These are phyloP conservation scores for Iodosphaeria phyllophila DNA, from an alignment of 2,329 filamentous ascomycete genomes.

Conservation along the genomic window DNA sequence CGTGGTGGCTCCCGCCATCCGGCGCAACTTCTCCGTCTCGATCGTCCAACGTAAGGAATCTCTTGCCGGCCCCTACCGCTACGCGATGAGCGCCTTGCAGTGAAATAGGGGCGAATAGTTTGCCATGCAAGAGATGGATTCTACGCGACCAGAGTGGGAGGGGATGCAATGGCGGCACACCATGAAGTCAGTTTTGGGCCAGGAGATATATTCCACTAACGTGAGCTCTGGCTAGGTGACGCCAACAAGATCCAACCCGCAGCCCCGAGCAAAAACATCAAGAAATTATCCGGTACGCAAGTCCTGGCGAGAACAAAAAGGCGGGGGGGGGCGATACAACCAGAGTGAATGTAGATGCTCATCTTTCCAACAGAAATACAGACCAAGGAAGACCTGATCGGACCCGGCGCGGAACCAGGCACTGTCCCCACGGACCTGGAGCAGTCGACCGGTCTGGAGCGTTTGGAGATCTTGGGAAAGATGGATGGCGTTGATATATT, in stretches of 20 bases:
- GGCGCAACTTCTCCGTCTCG: slow-evolving; percentile 41
- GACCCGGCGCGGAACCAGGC: slow-evolving; percentile 64
- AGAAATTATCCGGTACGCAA: too few relatives aligned
- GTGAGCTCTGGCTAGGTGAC: too few relatives aligned
- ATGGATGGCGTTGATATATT: slow-evolving; percentile 97
- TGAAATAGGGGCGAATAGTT: too few relatives aligned
- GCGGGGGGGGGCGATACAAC: not conserved
- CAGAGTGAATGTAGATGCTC: slow-evolving; percentile 2
- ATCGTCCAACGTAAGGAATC: slow-evolving; percentile 37
- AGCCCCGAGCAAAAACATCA: too few relatives aligned
- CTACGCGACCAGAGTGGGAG: too few relatives aligned
- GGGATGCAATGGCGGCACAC: not conserved
- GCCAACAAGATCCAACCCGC: too few relatives aligned
- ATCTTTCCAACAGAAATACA: slow-evolving; percentile 63
- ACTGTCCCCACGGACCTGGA: slow-evolving; percentile 86
- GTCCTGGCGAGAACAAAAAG: too few relatives aligned
- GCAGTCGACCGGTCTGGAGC: slow-evolving; percentile 92
- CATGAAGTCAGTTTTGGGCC: not conserved
- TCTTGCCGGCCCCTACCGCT: too few relatives aligned
- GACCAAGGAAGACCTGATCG: slow-evolving; percentile 61
- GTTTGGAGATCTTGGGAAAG: slow-evolving; percentile 97
- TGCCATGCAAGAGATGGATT: too few relatives aligned
- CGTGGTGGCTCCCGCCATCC: slow-evolving; percentile 29
- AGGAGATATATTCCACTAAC: too few relatives aligned
- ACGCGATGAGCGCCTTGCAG: not conserved